These are phyloP conservation scores for Austroboletus eburneus DNA, from an alignment of 768 basidiomycete genomes.

Conservation along the genomic window DNA sequence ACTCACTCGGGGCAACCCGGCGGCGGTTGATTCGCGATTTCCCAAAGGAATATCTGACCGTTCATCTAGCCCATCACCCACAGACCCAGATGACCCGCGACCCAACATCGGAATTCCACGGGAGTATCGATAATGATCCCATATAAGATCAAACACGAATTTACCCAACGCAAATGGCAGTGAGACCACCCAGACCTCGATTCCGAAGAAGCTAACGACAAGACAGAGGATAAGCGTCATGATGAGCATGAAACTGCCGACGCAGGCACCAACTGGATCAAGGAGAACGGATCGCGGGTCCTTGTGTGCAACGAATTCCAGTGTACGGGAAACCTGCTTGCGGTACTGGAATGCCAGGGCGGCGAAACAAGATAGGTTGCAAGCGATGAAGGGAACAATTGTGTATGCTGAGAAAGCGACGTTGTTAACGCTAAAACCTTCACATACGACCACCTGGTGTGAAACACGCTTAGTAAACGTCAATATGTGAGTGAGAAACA, in stretches of 20 bases:
- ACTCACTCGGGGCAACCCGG: not conserved
- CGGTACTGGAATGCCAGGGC: constrained; percentile 61
- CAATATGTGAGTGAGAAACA: not conserved
- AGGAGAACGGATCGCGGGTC: constrained; percentile 59
- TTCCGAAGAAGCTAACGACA: constrained; percentile 66
- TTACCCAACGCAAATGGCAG: constrained; percentile 77
- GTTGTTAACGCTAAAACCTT: constrained; percentile 77
- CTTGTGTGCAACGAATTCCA: constrained; percentile 36
- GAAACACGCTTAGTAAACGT: not conserved
- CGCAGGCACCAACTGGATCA: constrained; percentile 70
- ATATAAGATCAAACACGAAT: constrained; percentile 59
- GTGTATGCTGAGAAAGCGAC: constrained; percentile 78
- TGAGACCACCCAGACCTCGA: constrained; percentile 82
- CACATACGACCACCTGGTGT: constrained; percentile 67
- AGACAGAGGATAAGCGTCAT: constrained; percentile 70
- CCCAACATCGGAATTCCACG: constrained; percentile 22
- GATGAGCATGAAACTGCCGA: constrained; percentile 65
- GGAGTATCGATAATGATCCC: constrained; percentile 50
- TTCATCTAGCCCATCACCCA: not conserved
- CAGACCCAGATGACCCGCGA: not conserved
- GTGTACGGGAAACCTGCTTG: constrained; percentile 44
- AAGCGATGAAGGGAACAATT: constrained; percentile 73
- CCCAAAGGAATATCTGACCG: not conserved
- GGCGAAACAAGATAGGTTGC: constrained; percentile 57
- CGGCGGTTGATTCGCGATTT: constrained; percentile 3